Conservation (phyloP, 1,139 yeast species). For the Candida albicans region DNA sequence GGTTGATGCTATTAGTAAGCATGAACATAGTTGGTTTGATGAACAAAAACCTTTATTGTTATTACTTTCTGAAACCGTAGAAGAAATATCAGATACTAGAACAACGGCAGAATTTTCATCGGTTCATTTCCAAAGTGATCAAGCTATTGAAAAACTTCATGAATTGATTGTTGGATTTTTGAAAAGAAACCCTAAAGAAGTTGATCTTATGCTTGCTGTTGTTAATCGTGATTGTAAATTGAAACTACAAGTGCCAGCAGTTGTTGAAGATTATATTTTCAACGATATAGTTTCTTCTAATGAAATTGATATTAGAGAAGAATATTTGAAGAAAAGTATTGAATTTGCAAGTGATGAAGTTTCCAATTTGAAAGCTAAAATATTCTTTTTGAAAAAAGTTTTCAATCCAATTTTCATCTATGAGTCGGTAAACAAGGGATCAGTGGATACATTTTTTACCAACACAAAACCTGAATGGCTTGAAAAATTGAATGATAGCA, state of each 20-base stretch:
- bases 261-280: conserved; percentile 59
- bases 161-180: conserved; percentile 51
- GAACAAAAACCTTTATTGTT: conserved; percentile 50
- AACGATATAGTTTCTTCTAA: conserved; percentile 52
- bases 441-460: conserved; percentile 50
- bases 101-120: conserved; percentile 54
- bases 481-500: conserved; percentile 53
- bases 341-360: conserved; percentile 45
- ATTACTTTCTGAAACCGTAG: conserved; percentile 46
- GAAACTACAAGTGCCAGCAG: conserved; percentile 47
- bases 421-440: conserved; percentile 56
- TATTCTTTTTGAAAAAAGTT: conserved; percentile 61
- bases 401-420: conserved; percentile 66
- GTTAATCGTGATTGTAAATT: conserved; percentile 50
- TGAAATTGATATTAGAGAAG: conserved; percentile 48
- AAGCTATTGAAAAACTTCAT: conserved; percentile 66
- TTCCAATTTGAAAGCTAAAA: conserved; percentile 52
- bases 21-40: conserved; percentile 64
- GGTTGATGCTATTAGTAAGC: conserved; percentile 50
- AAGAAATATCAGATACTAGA: conserved; percentile 44
- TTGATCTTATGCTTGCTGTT: conserved; percentile 44
- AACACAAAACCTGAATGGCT: conserved; percentile 57
- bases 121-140: conserved; percentile 71
- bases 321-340: conserved; percentile 54
- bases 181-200: conserved; percentile 28